A percentile compares a stretch with the other conserved stretches of the same genome.
Evolutionary conservation across 345 rosid genomes (phyloP).

Genomic region (Syzygium oleosum): DNA sequence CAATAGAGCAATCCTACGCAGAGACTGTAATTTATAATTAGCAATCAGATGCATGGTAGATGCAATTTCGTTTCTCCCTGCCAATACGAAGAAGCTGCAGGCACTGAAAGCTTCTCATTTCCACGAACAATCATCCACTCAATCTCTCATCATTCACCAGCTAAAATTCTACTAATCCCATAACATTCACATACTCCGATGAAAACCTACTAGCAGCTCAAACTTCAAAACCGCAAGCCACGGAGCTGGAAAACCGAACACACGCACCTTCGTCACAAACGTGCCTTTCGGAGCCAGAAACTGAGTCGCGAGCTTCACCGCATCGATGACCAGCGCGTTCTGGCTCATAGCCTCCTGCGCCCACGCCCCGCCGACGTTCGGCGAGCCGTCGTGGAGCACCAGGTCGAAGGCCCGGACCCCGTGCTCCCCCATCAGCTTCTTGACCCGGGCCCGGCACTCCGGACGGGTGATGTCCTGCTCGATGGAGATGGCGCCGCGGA

Average conservation of each 20-base stretch:
- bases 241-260: background rate
- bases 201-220: background rate
- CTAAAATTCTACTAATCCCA: background rate
- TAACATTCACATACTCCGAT: background rate
- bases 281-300: constrained; percentile 19
- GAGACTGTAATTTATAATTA: background rate
- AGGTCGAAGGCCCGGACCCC: constrained; percentile 61
- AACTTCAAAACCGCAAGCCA: background rate
- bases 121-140: background rate
- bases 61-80: background rate
- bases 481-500: constrained; percentile 60
- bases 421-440: constrained; percentile 56
- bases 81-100: background rate
- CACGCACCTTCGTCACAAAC: background rate
- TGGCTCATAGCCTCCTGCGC: constrained; percentile 80
- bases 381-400: constrained; percentile 90
- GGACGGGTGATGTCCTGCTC: constrained; percentile 78
- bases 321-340: constrained; percentile 86
- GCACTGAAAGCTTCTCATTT: background rate
- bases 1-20: background rate
- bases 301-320: constrained; percentile 74
- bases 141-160: background rate
- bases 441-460: constrained; percentile 64
- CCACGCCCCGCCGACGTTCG: constrained; percentile 96
- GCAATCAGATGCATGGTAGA: background rate